Evolutionary conservation across 805 yeast genomes (phyloP).

Genomic region (Clavispora fructus): DNA sequence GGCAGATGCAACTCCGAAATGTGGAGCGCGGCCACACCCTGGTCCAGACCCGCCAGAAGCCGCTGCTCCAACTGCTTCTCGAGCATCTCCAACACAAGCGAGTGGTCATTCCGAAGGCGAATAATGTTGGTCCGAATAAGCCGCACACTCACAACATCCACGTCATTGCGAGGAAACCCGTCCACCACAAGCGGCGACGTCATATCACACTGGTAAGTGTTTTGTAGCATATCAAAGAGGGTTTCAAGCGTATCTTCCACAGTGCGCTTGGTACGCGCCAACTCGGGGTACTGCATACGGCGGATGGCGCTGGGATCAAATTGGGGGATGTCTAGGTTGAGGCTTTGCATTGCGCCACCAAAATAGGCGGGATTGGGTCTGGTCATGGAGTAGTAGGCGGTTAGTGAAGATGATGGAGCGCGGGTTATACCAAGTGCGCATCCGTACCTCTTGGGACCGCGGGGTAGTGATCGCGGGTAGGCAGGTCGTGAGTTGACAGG

Average conservation of each 20-base stretch:
- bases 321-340: conserved; percentile 11
- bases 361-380: conserved; percentile 1
- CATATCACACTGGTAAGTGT: conserved; percentile 52
- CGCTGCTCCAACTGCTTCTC: conserved; percentile 43
- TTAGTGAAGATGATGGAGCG: too few species aligned
- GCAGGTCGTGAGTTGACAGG: too few species aligned
- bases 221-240: conserved; percentile 38
- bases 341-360: conserved; percentile 11
- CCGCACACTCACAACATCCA: conserved; percentile 69
- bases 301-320: not conserved
- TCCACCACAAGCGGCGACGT: conserved; percentile 64
- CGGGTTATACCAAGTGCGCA: too few species aligned
- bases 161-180: conserved; percentile 82
- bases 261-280: conserved; percentile 13
- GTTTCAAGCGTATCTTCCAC: conserved; percentile 34
- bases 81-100: conserved; percentile 41
- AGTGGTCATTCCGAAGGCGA: conserved; percentile 65
- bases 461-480: too few species aligned
- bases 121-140: conserved; percentile 59
- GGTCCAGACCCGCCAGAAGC: conserved; percentile 18
- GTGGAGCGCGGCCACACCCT: not conserved
- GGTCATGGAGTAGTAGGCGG: not conserved
- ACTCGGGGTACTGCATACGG: conserved; percentile 6
- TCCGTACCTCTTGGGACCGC: too few species aligned
- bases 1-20: not conserved